Evolutionary conservation across 106 monocot genomes (phyloP).

Genomic region (Iris macrosiphon): DNA sequence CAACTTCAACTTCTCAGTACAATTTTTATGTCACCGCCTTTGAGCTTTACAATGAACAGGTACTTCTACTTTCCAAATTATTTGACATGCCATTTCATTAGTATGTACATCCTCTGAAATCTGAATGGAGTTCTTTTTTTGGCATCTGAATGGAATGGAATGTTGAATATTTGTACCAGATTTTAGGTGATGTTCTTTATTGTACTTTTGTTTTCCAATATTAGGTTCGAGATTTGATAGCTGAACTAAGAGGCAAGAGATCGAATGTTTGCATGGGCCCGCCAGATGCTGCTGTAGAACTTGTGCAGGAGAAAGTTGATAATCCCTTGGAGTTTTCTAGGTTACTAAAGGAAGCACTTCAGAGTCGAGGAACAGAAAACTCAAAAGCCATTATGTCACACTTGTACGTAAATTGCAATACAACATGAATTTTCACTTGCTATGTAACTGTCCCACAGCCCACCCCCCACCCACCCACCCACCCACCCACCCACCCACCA

Average conservation of each 20-base stretch:
- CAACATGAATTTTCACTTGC: background rate
- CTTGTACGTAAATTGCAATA: conserved; percentile 48
- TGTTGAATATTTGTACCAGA: background rate
- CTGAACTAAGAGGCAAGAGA: conserved; percentile 22
- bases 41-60: conserved; percentile 96
- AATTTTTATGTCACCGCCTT: conserved; percentile 74
- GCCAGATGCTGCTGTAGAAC: conserved; percentile 46
- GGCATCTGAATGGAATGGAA: too few species aligned
- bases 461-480: too few species aligned
- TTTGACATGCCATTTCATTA: background rate
- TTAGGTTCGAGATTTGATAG: conserved; percentile 78
- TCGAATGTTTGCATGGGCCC: conserved; percentile 46
- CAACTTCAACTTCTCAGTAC: conserved; percentile 62
- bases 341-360: conserved; percentile 60
- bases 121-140: too few species aligned
- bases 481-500: too few species aligned
- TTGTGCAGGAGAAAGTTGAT: conserved; percentile 76
- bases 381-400: conserved; percentile 58
- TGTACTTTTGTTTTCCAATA: background rate
- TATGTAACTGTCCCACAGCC: background rate
- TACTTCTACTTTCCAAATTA: conserved; percentile 6
- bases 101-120: background rate
- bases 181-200: background rate
- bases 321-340: conserved; percentile 79
- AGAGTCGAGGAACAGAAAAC: conserved; percentile 38